Percentiles rank a stretch among this genome's conserved stretches.
These are phyloP conservation scores for Rostrohypoxylon terebratum DNA, from an alignment of 495 filamentous ascomycete species.

Conservation along the genomic window DNA sequence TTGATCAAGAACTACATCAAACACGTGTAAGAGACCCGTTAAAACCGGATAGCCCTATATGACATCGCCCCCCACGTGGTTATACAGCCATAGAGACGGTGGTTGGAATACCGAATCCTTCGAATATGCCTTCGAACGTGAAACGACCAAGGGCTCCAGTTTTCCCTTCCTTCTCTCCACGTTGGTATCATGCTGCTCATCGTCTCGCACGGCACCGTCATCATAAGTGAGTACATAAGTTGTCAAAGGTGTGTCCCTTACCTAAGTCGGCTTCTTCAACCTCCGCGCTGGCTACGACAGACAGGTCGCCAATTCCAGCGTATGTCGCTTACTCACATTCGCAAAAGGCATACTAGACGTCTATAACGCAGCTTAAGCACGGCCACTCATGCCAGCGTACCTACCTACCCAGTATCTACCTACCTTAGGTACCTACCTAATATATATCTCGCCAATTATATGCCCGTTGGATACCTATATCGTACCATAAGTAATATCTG, in stretches of 20 bases:
- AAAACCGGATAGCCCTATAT: slow-evolving; percentile 7
- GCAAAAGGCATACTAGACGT: slow-evolving; percentile 2
- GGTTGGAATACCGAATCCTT: slow-evolving; percentile 1
- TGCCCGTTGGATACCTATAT: not conserved
- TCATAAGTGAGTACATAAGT: not conserved
- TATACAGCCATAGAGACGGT: not conserved
- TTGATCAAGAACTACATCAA: not conserved
- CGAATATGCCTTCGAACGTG: not conserved
- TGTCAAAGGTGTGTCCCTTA: slow-evolving; percentile 1
- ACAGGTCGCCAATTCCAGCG: not conserved
- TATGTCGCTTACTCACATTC: slow-evolving; percentile 30
- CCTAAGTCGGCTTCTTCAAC: slow-evolving; percentile 18
- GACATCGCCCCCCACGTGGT: slow-evolving; percentile 13
- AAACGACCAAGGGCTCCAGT: not conserved
- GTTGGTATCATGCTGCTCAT: not conserved
- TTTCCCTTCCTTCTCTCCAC: not conserved
- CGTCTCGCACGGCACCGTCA: slow-evolving; percentile 5
- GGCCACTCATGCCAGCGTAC: not conserved
- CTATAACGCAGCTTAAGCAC: not conserved
- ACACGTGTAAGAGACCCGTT: not conserved
- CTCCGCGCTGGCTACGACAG: not conserved
- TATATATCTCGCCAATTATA: slow-evolving; percentile 10
- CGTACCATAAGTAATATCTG: not conserved
- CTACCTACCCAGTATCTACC: too few relatives aligned
- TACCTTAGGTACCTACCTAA: not conserved